Base-by-base conservation (phyloP, 2,329 filamentous ascomycete genomes). In the Paraphaeosphaeria minitans region DNA sequence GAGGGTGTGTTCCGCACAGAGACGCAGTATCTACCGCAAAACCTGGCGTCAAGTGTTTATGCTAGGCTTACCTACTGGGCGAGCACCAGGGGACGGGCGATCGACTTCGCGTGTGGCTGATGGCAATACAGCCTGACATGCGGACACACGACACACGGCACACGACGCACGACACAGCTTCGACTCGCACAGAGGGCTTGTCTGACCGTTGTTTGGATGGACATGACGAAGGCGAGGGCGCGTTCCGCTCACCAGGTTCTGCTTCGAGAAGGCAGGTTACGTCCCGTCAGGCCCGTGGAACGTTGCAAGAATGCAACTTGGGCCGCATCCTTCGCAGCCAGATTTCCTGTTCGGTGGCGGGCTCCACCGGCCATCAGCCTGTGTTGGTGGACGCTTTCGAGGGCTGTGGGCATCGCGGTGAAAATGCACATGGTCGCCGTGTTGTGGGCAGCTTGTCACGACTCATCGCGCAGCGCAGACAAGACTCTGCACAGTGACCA, bases 251-350 rank as follows among this genome's bases (percentile, higher is more conserved):
- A 55, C 58, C 55, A 45, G 58, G 56, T 48, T 55, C 55, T 65
- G 58, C 60, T 63, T 64, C 48, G 59, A 62, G 53, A 63, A 60
- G 43, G 55, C 57, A 37, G 56, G 60, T 57, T 59, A 53, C 55
- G 58, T 47, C 53, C 51, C 57, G 51, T 53, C 45, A 58, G 62
- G 58, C 56, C 59, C 47, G 70, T 72, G 65, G 64, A 71, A 72
- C 69, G 63, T 68, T 70, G 66, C 66, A 59, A 65, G 51, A 64
- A 54, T 66, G 64, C 63, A 65, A 66, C 61, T 63, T 37, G 41
- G 54, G 53, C 55, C n/a, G 53, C 57, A 48, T 61, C 53, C 49
- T 59, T 58, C 55, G 56, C 61, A 69, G 71, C 67, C 66, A 65
- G 63, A 62, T 65, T 66, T 58, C 62, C 68, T 61, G 50, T 56